Percentiles rank a stretch among this genome's conserved stretches.
Evolutionary conservation across 495 filamentous ascomycete genomes (phyloP).

Genomic region (Penicillium robsamsonii): DNA sequence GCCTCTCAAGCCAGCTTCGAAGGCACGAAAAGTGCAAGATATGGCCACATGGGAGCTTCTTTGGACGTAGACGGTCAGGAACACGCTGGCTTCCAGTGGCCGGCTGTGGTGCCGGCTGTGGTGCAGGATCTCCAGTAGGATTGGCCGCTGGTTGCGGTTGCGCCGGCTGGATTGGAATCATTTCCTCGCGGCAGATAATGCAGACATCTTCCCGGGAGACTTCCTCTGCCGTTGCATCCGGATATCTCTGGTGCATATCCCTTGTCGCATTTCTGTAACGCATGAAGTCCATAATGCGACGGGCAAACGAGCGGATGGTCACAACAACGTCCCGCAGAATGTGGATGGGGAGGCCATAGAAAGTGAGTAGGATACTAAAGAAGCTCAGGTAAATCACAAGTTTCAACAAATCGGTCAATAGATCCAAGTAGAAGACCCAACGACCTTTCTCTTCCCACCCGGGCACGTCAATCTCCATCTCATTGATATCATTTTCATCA

Average conservation of each 20-base stretch:
- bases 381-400: constrained; percentile 84
- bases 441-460: constrained; percentile 97
- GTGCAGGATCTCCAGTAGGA: constrained; percentile 36
- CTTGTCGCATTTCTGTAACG: constrained; percentile 83
- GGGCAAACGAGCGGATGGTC: constrained; percentile 85
- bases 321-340: constrained; percentile 94
- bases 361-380: constrained; percentile 87
- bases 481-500: constrained; percentile 76
- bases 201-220: constrained; percentile 84
- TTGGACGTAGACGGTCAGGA: constrained; percentile 82
- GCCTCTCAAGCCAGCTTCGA: constrained; percentile 95
- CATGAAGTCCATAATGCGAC: constrained; percentile 81
- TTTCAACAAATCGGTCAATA: constrained; percentile 88
- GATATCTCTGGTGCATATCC: constrained; percentile 89
- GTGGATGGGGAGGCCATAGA: constrained; percentile 93
- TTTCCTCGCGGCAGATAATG: constrained; percentile 96
- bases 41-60: constrained; percentile 95
- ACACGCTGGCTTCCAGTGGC: constrained; percentile 25
- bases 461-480: constrained; percentile 88
- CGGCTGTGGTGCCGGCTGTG: constrained; percentile 15
- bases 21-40: constrained; percentile 93
- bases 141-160: constrained; percentile 34
- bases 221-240: constrained; percentile 88
- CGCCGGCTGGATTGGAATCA: constrained; percentile 66
- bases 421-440: constrained; percentile 86